Evolutionary conservation across 768 basidiomycete genomes (phyloP).

Genomic region (Lactarius deliciosus): DNA sequence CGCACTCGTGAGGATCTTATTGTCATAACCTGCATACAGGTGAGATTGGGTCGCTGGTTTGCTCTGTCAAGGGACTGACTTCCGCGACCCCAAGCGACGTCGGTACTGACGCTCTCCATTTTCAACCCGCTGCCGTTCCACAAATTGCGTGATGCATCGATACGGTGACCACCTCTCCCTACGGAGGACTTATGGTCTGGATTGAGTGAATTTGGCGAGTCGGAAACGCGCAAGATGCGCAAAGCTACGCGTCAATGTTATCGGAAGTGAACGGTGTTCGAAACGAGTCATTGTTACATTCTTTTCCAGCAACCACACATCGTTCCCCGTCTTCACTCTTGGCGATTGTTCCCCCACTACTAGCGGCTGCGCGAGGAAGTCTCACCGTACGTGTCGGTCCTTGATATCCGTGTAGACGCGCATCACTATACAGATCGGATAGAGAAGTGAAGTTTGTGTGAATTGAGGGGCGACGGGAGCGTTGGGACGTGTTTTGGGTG

Average conservation of each 20-base stretch:
- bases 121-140: conserved; percentile 80
- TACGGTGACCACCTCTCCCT: conserved; percentile 62
- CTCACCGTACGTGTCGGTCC: conserved; percentile 55
- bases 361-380: conserved; percentile 55
- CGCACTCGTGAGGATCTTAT: conserved; percentile 78
- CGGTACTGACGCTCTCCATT: conserved; percentile 74
- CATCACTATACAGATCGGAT: conserved; percentile 40
- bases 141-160: conserved; percentile 73
- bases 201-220: conserved; percentile 41
- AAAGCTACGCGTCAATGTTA: conserved; percentile 30
- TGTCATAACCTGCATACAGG: conserved; percentile 53
- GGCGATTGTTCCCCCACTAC: conserved; percentile 66
- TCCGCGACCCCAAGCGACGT: conserved; percentile 77
- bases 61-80: conserved; percentile 41
- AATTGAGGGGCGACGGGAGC: conserved; percentile 24
- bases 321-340: conserved; percentile 63
- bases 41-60: not conserved
- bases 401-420: conserved; percentile 45
- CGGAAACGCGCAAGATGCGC: conserved; percentile 50
- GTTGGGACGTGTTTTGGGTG: conserved; percentile 13
- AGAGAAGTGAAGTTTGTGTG: conserved; percentile 3
- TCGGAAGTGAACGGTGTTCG: not conserved
- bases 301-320: conserved; percentile 76
- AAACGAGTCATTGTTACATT: conserved; percentile 46
- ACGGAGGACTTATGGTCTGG: conserved; percentile 49